A percentile compares a stretch with the other conserved stretches of the same genome.
Conservation (phyloP, 202 grass and related monocot species). For the Hordeum pubiflorum region DNA sequence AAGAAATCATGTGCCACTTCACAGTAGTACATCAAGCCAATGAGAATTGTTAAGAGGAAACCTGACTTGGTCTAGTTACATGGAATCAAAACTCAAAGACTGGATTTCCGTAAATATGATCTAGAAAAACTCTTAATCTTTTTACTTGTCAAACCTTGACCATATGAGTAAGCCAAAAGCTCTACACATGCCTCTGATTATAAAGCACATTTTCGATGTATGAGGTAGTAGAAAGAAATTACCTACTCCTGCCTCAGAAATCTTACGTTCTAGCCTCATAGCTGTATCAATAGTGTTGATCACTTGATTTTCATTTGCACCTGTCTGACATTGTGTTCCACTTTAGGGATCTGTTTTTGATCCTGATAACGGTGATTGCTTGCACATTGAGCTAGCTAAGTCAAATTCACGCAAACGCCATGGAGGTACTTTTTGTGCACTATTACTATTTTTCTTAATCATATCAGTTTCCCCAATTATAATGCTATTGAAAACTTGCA, state of each 20-base stretch:
- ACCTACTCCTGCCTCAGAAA: background rate
- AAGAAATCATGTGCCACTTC: background rate
- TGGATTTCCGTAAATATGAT: background rate
- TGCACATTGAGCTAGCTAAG: conserved; percentile 87
- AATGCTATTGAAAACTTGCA: conserved; percentile 1
- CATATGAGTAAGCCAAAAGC: background rate
- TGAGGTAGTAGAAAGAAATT: background rate
- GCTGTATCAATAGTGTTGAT: background rate
- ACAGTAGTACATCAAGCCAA: background rate
- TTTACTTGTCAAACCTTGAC: background rate
- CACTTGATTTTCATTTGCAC: background rate
- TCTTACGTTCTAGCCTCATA: background rate
- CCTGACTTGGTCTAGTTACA: background rate
- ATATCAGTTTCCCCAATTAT: background rate
- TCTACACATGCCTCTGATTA: background rate
- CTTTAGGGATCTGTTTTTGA: conserved; percentile 77
- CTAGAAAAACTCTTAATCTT: background rate
- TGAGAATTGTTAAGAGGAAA: background rate
- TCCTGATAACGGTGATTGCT: conserved; percentile 52
- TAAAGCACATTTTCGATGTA: background rate
- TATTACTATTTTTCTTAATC: conserved; percentile 11
- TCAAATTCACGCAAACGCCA: conserved; percentile 76
- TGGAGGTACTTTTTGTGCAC: conserved; percentile 34
- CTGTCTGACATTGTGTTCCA: conserved; percentile 8
- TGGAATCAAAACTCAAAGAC: background rate